phyloP scores from a whole-genome alignment of 169 alveolate species.

The Plasmodium yoelii region DNA sequence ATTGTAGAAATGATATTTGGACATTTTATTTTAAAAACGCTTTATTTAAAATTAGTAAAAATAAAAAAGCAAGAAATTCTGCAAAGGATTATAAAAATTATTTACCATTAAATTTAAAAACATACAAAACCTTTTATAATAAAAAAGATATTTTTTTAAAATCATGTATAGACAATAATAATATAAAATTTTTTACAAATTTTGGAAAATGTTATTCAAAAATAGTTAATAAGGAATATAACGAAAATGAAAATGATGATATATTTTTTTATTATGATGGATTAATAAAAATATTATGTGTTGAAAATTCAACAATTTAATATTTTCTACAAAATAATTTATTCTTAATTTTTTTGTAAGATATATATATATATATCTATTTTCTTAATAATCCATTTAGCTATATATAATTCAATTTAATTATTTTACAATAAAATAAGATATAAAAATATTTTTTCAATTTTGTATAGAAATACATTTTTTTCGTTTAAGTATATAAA shows the following conservation, averaged over 20 bases:
- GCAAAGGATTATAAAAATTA: constrained; percentile 65
- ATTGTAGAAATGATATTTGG: constrained; percentile 70
- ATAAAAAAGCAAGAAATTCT: constrained; percentile 32
- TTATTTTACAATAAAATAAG: no score
- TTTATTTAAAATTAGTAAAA: constrained; percentile 62
- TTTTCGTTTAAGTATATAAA: no score
- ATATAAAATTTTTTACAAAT: constrained; percentile 57
- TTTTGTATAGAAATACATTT: no score
- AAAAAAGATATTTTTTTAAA: constrained; percentile 58
- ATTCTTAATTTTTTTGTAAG: no score
- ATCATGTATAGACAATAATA: constrained; percentile 62
- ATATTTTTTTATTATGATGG: constrained; percentile 62
- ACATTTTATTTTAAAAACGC: constrained; percentile 62
- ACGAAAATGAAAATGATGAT: constrained; percentile 48
- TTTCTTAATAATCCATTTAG: no score
- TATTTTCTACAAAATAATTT: no score
- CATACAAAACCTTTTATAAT: constrained; percentile 54
- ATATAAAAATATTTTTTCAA: no score
- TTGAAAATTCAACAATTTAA: constrained; percentile 20
- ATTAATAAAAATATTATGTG: constrained; percentile 54
- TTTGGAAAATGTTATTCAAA: constrained; percentile 40
- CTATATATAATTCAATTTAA: no score
- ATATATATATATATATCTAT: not conserved
- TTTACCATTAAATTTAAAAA: constrained; percentile 64
- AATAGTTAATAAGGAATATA: constrained; percentile 44